These are phyloP conservation scores for Tylopilus felleus DNA, from an alignment of 768 basidiomycete species.

Conservation along the genomic window DNA sequence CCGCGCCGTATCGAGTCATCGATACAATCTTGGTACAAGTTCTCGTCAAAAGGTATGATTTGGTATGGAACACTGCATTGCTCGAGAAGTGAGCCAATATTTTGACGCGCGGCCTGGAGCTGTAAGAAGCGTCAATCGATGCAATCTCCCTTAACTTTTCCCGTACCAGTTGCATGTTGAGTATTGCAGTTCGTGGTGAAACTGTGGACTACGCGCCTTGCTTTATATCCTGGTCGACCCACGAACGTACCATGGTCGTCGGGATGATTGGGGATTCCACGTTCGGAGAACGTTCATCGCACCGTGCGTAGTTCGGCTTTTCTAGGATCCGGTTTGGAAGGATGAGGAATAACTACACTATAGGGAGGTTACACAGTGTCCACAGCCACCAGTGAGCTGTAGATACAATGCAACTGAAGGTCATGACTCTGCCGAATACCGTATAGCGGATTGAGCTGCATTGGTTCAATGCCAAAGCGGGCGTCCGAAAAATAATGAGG, in stretches of 20 bases:
- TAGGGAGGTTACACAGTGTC: not conserved
- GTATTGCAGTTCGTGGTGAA: not conserved
- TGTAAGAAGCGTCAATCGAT: slow-evolving; percentile 1
- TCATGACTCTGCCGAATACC: not conserved
- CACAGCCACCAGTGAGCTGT: not conserved
- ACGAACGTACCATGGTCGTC: not conserved
- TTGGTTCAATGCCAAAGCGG: not conserved
- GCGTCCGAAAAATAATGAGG: not conserved
- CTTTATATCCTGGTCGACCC: slow-evolving; percentile 4
- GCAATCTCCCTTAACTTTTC: not conserved
- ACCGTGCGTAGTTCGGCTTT: not conserved
- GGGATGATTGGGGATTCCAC: not conserved
- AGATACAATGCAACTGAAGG: not conserved
- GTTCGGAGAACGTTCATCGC: slow-evolving; percentile 1
- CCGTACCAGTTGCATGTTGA: slow-evolving; percentile 15
- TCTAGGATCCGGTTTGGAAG: not conserved
- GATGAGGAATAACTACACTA: not conserved
- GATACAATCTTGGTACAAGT: slow-evolving; percentile 21
- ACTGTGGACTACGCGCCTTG: not conserved
- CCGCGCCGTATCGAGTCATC: slow-evolving; percentile 23
- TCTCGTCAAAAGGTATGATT: slow-evolving; percentile 11
- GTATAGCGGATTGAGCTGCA: not conserved
- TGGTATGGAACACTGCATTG: slow-evolving; percentile 16
- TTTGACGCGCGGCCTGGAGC: slow-evolving; percentile 10
- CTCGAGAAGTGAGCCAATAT: slow-evolving; percentile 14